Conservation (phyloP, 495 filamentous ascomycete genomes). For the Talaromyces proteolyticus region DNA sequence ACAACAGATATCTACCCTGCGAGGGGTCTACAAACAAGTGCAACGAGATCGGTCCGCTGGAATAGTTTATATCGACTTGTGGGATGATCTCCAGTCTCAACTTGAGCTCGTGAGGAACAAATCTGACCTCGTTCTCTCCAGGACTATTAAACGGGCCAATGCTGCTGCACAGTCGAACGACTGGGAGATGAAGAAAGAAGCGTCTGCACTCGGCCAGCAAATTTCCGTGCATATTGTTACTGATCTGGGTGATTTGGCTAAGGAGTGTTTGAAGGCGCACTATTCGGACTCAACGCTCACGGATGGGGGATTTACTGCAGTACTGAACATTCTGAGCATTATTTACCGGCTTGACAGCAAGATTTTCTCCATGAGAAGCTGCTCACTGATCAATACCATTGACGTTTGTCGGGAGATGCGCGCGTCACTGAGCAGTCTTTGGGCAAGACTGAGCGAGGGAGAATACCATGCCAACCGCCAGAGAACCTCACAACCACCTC, state of each 20-base stretch:
- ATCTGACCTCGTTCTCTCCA: not conserved
- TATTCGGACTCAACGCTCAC: constrained; percentile 5
- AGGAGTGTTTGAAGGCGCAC: constrained; percentile 18
- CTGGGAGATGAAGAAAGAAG: not conserved
- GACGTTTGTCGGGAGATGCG: not conserved
- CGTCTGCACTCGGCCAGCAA: not conserved
- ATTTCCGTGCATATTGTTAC: constrained; percentile 12
- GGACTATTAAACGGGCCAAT: not conserved
- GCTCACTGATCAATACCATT: not conserved
- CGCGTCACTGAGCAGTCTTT: not conserved
- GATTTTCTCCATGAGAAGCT: not conserved
- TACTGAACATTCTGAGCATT: not conserved
- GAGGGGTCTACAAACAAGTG: not conserved
- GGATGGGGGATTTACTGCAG: not conserved
- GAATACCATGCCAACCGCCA: not conserved
- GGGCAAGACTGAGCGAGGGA: not conserved
- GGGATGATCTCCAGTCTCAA: not conserved
- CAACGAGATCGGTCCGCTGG: not conserved
- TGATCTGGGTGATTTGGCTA: constrained; percentile 12
- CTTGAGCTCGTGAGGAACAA: not conserved
- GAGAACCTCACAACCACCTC: not conserved
- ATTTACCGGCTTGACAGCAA: not conserved
- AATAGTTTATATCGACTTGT: not conserved
- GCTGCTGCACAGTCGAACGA: not conserved
- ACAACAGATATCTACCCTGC: not conserved